phyloP scores from a whole-genome alignment of 2,329 filamentous ascomycete species.

The Botrytis deweyae region DNA sequence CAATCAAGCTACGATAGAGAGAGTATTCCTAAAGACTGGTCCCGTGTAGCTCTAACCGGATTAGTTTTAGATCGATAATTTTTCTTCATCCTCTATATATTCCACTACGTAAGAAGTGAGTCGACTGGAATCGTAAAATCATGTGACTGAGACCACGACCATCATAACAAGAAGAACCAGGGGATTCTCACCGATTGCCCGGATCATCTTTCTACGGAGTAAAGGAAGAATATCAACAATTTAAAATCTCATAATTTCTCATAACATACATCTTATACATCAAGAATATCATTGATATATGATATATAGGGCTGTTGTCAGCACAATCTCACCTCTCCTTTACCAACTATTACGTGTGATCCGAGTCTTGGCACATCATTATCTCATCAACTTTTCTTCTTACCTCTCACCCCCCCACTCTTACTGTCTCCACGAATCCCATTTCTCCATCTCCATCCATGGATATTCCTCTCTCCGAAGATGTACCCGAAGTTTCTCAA shows the following conservation, averaged over 20 bases:
- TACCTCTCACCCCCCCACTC: neutral
- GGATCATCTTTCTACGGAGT: neutral
- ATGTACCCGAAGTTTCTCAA: neutral
- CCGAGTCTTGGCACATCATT: neutral
- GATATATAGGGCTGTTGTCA: neutral
- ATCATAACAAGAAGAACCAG: neutral
- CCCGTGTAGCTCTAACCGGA: neutral
- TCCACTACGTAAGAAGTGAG: neutral
- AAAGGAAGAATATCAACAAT: neutral
- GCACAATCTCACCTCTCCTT: neutral
- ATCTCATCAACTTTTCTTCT: neutral
- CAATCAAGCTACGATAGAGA: neutral
- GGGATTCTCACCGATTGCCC: neutral
- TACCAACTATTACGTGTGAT: neutral
- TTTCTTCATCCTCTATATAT: no score
- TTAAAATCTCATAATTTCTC: neutral
- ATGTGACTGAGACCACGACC: neutral
- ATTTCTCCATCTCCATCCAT: neutral
- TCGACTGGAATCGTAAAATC: neutral
- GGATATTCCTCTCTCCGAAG: neutral
- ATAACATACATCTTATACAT: neutral
- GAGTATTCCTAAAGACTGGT: neutral
- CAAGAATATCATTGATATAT: neutral
- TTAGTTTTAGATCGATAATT: neutral
- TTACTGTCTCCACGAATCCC: neutral